Base-by-base conservation (phyloP, 805 yeast genomes). In the Cyberlindnera euphorbiae region DNA sequence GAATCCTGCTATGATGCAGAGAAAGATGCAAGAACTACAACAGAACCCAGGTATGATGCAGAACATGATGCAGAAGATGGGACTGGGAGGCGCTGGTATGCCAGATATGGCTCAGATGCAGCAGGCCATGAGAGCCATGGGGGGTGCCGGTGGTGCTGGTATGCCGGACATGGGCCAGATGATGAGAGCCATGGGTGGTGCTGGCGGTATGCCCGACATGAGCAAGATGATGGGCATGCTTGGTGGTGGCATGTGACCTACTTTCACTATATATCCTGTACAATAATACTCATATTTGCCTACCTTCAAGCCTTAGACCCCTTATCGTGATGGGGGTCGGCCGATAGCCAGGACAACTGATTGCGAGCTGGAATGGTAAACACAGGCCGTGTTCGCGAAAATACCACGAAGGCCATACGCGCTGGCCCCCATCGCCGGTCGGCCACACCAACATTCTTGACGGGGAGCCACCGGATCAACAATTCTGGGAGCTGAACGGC, bases 11-110 rank as follows among this genome's bases (percentile, higher is more conserved):
- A 63, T 64, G 59, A 62, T 64, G 58, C 67, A 64, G 45, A 66
- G 63, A 45, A 77, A 79, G 26, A 74, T 79, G 75, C 77, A 73
- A 45, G 73, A 71, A 38, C 54, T 80, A 59, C 79, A 77, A 67
- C 76, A 75, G 46, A 81, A 81, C 52, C 89, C 90, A 22, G 76
- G 80, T 10, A 68, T 82, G 76, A 80, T 81, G 87, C 77, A 78
- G 50, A 71, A 70, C 39, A 38, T 36, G 7, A 71, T 82, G 75
- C 77, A 77, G 78, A 67, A 68, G 41, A 82, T 79, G 75, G 39
- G 39, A 4, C 26, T 30, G 5, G 35, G 35, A 11, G 35, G 74
- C 83, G 64, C 45, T 12, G 35, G 30, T 17, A 39, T 39, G 39
- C 38, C 38, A 9, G 43, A 37, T 6, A 32, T 35, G 36, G 13